Base-by-base conservation (phyloP, 2,329 filamentous ascomycete genomes). In the Arachnopeziza araneosa region DNA sequence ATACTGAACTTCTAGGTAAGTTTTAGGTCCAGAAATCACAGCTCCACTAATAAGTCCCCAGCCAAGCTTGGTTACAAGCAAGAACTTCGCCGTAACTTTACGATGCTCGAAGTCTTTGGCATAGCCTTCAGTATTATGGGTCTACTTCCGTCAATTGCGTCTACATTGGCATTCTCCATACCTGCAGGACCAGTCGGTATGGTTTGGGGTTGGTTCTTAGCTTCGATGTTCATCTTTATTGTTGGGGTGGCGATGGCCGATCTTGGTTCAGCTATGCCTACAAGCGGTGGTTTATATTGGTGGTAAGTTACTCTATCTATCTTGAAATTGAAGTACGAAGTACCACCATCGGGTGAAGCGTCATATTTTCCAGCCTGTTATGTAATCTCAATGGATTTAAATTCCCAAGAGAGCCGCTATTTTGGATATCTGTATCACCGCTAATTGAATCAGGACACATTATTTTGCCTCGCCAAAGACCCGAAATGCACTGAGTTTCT, bases 181-280 rank as follows among this genome's bases (percentile, higher is more conserved):
- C 82, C 83, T 1, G 79, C 82, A 6, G 83, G 83, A 0, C 83
- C 83, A 1, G 82, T 78, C 2, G 83, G 83, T 3, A 83, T 86
- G 78, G 81, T 86, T 57, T 86, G 83, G 82, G 80, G 80, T 1
- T 86, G 83, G 83, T 80, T 86, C 61, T 70, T 80, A n/a, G 82
- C 83, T 12, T 81, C 79, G 58, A 75, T 73, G 24, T 81, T 83
- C 64, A 84, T 85, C 62, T 82, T 86, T 63, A 70, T 83, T 32
- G 82, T 86, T 56, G 82, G 82, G 2, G 73, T 86, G 51, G 82
- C 83, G 23, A 84, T 86, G 78, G 78, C 79, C 30, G 79, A 81
- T 69, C 70, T 81, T 60, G 78, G 78, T 22, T 79, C 77, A 26
- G 77, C 79, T 2, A 83, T 86, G 79, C 83, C 83, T 2, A 85